Conservation (phyloP, 1,284 basidiomycete genomes). For the Leccinum angustisporum region DNA sequence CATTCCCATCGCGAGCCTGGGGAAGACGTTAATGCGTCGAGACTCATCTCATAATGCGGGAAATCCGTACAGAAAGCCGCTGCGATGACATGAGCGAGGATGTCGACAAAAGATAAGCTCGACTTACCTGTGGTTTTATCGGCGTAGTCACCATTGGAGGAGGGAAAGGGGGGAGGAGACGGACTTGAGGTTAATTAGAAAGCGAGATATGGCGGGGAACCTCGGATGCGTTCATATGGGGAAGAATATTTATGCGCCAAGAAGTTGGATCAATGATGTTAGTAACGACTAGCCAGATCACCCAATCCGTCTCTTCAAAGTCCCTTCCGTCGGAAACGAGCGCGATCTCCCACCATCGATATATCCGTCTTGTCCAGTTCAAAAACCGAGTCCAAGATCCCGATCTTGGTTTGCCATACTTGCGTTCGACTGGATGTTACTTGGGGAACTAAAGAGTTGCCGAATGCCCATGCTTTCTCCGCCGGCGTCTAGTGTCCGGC, state of each 20-base stretch:
- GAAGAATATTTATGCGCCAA: constrained; percentile 16
- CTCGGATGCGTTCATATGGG: constrained; percentile 14
- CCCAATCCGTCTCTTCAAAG: background rate
- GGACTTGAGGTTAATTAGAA: background rate
- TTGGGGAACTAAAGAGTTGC: background rate
- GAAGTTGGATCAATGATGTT: constrained; percentile 16
- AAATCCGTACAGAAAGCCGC: constrained; percentile 21
- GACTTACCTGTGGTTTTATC: constrained; percentile 15
- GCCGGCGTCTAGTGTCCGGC: background rate
- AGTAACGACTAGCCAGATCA: constrained; percentile 3
- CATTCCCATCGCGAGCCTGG: constrained; percentile 15
- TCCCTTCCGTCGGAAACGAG: background rate
- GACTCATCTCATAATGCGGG: background rate
- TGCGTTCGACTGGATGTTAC: background rate
- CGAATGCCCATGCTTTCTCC: background rate
- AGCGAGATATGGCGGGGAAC: constrained; percentile 18
- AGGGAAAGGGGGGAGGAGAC: background rate
- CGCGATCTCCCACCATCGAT: background rate
- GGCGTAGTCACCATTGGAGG: constrained; percentile 21
- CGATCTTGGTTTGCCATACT: background rate
- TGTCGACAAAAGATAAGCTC: background rate
- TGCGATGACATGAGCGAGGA: constrained; percentile 8
- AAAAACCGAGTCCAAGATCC: background rate
- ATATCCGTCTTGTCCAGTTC: background rate
- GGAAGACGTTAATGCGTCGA: background rate